Evolutionary conservation across 164 flowering plant species (phyloP), one percentile per base, ranked within the genome.

Genomic region (Annona squamosa): DNA sequence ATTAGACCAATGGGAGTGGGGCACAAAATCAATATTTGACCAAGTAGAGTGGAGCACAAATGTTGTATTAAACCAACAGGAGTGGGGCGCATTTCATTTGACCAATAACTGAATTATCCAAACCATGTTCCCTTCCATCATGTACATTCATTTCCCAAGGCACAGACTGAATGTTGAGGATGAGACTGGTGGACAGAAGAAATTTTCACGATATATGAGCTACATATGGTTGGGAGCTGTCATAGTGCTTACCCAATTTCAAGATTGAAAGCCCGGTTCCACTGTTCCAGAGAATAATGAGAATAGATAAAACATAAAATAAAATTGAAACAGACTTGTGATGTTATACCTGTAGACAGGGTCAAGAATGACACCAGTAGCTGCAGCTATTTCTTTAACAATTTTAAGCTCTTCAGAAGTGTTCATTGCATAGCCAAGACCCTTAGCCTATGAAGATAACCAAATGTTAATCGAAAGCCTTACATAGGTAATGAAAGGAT

Each of bases 361-460:
- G 72, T 94, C 97, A 76, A 91, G 94, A 77, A 94, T 75, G 73
- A 92, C 88, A 17, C 99, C 96, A 3, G 99, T 91, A 26, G 92
- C 81, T 44, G 82, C 75, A 63, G 99, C 99, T 75, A 91, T 74
- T 74, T 93, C 89, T 77, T 83, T 88, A 44, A 95, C 89, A 85
- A 93, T 90, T 67, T 81, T 76, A 65, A 95, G 90, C 83, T 95
- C 99, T 77, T 93, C 97, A 4, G 81, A 48, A 5, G 98, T 91
- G 85, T 79, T 95, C 67, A 95, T 83, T 65, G 97, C 98, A 82
- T 82, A 87, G 1, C 89, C 89, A 37, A 81, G 77, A 56, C 87
- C 97, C 79, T 93, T 93, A 37, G 92, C 94, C 98, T 93, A 85
- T 52, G n/a, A 46, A 63, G 37, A 26, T 26, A 26, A 26, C 37